A percentile compares a stretch with the other conserved stretches of the same genome.
These are phyloP conservation scores for Annona squamosa DNA, from an alignment of 164 flowering plant genomes.

Conservation along the genomic window DNA sequence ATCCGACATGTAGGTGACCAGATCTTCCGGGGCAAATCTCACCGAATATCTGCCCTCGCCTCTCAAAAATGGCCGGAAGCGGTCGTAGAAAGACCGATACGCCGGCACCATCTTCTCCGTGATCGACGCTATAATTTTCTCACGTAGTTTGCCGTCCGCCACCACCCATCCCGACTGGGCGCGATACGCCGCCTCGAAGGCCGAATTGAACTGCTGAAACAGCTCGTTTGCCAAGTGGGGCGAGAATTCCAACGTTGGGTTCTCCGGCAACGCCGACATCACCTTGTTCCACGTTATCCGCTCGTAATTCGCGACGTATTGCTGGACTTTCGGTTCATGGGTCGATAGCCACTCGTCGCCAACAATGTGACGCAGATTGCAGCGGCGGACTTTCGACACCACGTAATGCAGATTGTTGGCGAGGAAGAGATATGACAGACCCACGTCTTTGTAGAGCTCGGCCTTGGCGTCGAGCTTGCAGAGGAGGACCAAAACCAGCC, in stretches of 20 bases:
- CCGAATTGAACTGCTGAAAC: slow-evolving; percentile 35
- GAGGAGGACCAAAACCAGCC: slow-evolving; percentile 55
- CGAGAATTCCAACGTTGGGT: slow-evolving; percentile 20
- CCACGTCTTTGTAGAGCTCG: slow-evolving; percentile 41
- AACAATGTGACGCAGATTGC: slow-evolving; percentile 40
- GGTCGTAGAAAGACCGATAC: slow-evolving; percentile 43
- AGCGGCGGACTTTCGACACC: slow-evolving; percentile 30
- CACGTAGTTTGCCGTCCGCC: slow-evolving; percentile 41
- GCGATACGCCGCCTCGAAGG: slow-evolving; percentile 42
- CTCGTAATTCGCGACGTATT: slow-evolving; percentile 43
- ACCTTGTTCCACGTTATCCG: slow-evolving; percentile 50
- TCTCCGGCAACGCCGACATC: slow-evolving; percentile 28
- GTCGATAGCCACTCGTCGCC: slow-evolving; percentile 52
- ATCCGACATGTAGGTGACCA: slow-evolving; percentile 66
- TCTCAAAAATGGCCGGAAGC: slow-evolving; percentile 12
- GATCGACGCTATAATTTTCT: slow-evolving; percentile 41
- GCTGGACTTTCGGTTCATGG: slow-evolving; percentile 40
- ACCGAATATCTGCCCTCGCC: slow-evolving; percentile 24
- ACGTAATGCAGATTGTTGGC: slow-evolving; percentile 60
- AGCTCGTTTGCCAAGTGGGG: slow-evolving; percentile 26
- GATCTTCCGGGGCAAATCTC: slow-evolving; percentile 62
- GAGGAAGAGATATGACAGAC: slow-evolving; percentile 51
- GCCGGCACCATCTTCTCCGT: slow-evolving; percentile 29
- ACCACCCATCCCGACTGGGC: slow-evolving; percentile 38
- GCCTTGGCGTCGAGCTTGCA: slow-evolving; percentile 63